Evolutionary conservation across 1,284 basidiomycete species (phyloP), one percentile per base, ranked within the genome.

Genomic region (Mrakiaceae sp.): DNA sequence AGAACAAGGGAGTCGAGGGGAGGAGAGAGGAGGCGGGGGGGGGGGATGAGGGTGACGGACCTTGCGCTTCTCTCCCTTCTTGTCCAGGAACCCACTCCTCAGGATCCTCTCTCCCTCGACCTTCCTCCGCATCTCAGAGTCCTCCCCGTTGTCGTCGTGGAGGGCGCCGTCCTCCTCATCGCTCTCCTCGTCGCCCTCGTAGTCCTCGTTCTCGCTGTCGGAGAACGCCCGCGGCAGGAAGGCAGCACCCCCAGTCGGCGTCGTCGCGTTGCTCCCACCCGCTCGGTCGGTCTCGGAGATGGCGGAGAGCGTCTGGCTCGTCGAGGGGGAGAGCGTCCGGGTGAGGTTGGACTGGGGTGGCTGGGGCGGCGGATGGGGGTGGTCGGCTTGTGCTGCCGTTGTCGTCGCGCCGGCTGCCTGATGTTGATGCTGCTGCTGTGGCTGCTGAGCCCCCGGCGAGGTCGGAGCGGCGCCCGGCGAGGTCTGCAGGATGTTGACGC

Each of bases 1-100:
- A 48, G 16, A 58, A 66, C 62, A 51, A 56, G 49, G 5, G 50
- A 62, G 68, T 9, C 39, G 67, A 47, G 61, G 51, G 43, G 60
- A 60, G 48, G 60, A 27, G 49, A 4, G 56, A 48, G 12, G 56
- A 48, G 12, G 5, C 27, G 47, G 3, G 10, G 58, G 49, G 53
- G 58, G 40, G 44, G 14, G 7, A 44, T 11, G 11, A 48, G 11
- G 52, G 52, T 27, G 27, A 75, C 81, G 67, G 70, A 92, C 92
- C 87, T 97, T 98, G 76, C 96, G 82, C 68, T 92, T 84, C 77
- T 98, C 92, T 69, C 95, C 94, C 79, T 93, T 95, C 81, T 97
- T 97, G 82, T 85, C 87, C 60, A 98, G 79, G 78, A 93, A 96
- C 3, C 94, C 94, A 39, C 87, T 84, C 77, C 92, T 95, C 74